A percentile compares a stretch with the other conserved stretches of the same genome.
phyloP scores from a whole-genome alignment of 306 rosid species.

The Gastrolobium bilobum region DNA sequence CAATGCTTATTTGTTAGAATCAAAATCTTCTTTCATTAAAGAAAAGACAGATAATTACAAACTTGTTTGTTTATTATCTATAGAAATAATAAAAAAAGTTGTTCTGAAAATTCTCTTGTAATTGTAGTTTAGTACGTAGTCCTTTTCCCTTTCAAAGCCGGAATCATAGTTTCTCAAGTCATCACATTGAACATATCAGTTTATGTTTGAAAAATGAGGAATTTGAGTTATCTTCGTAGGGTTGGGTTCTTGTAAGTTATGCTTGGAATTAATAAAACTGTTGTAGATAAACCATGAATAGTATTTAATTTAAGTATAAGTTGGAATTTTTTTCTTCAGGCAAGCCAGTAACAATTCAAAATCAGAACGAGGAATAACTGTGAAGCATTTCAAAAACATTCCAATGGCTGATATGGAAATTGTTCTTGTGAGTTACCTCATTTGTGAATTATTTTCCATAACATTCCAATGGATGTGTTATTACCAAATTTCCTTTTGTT shows the following conservation, averaged over 20 bases:
- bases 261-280: background rate
- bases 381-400: constrained; percentile 89
- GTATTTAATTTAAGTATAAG: constrained; percentile 46
- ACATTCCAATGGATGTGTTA: background rate
- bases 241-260: constrained; percentile 5
- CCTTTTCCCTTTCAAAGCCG: background rate
- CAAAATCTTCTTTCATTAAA: background rate
- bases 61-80: background rate
- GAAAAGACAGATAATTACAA: background rate
- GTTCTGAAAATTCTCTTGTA: constrained; percentile 12
- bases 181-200: background rate
- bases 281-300: background rate
- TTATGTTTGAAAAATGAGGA: background rate
- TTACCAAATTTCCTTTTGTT: constrained; percentile 12
- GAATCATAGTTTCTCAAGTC: background rate
- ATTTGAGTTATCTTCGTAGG: background rate
- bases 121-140: background rate
- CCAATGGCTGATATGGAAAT: constrained; percentile 99
- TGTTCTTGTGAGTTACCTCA: constrained; percentile 78
- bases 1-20: constrained; percentile 3
- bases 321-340: constrained; percentile 53
- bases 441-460: background rate
- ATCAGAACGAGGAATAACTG: constrained; percentile 76
- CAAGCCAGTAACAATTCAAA: constrained; percentile 58
- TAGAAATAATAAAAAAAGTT: background rate